Evolutionary conservation across 768 basidiomycete species (phyloP).

Genomic region (Leccinum disarticulatum): DNA sequence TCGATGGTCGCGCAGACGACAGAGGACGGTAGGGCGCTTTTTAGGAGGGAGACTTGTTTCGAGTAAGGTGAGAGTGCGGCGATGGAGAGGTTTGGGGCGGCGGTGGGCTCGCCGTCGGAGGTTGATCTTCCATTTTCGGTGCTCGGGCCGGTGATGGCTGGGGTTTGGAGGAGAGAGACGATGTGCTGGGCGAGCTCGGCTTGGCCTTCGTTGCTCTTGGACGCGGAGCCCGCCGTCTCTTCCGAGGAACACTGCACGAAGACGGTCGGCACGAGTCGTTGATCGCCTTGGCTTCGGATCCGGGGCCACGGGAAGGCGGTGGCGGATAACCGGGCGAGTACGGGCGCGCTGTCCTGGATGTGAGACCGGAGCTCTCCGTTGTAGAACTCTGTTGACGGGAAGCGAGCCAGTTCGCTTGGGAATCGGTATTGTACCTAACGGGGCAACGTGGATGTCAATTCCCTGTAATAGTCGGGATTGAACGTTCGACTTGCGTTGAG

Average conservation of each 20-base stretch:
- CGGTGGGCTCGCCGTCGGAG: too few species aligned
- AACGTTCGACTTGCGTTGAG: slow-evolving; percentile 42
- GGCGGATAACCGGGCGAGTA: slow-evolving; percentile 37
- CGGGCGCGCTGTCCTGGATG: slow-evolving; percentile 36
- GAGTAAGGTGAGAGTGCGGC: slow-evolving; percentile 54
- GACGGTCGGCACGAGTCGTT: slow-evolving; percentile 47
- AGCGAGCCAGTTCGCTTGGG: slow-evolving; percentile 52
- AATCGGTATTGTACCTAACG: slow-evolving; percentile 63
- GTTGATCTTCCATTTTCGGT: too few species aligned
- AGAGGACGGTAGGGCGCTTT: slow-evolving; percentile 32
- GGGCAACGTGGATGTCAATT: background rate
- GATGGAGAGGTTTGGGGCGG: slow-evolving; percentile 8
- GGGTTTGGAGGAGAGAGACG: slow-evolving; percentile 38
- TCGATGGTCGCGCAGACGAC: slow-evolving; percentile 27
- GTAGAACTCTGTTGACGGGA: slow-evolving; percentile 67
- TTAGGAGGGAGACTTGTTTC: slow-evolving; percentile 52
- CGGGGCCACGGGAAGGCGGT: slow-evolving; percentile 62
- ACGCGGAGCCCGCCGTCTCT: slow-evolving; percentile 57
- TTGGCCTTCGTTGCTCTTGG: slow-evolving; percentile 63
- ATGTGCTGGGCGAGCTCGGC: slow-evolving; percentile 51
- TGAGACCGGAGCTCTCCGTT: slow-evolving; percentile 51
- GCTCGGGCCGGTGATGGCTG: background rate
- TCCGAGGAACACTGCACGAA: slow-evolving; percentile 58
- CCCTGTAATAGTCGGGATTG: background rate
- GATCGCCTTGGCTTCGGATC: slow-evolving; percentile 17